Conservation (phyloP, 202 grass and related monocot species). For the Dendrocalamus latiflorus region DNA sequence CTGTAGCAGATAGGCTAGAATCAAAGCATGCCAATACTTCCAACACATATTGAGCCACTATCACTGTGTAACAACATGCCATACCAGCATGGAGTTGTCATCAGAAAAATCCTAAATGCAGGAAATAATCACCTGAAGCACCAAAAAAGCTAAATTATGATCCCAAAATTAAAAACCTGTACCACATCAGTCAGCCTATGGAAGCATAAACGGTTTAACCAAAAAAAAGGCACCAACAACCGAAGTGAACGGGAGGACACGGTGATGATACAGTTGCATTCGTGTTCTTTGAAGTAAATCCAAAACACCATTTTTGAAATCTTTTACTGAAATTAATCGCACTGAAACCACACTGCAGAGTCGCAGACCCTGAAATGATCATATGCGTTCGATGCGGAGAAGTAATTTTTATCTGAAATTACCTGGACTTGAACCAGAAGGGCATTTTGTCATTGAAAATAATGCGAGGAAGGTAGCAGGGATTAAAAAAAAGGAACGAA, state of each 20-base stretch:
- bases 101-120: conserved; percentile 2
- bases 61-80: neutral
- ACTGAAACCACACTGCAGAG: neutral
- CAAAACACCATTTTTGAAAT: neutral
- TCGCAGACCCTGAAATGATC: neutral
- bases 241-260: neutral
- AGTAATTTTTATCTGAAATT: no score
- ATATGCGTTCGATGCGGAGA: neutral
- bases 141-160: neutral
- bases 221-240: neutral
- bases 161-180: neutral
- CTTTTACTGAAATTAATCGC: neutral
- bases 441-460: neutral
- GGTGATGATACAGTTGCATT: neutral
- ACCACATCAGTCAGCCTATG: neutral
- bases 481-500: neutral
- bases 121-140: neutral
- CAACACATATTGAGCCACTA: neutral
- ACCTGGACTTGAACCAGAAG: neutral
- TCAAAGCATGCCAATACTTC: neutral
- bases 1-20: neutral
- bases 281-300: neutral
- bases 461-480: neutral
- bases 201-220: neutral
- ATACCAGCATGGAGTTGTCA: neutral